Evolutionary conservation across 2,329 filamentous ascomycete species (phyloP), one percentile per base, ranked within the genome.

Genomic region (Sclerotinia nivalis): DNA sequence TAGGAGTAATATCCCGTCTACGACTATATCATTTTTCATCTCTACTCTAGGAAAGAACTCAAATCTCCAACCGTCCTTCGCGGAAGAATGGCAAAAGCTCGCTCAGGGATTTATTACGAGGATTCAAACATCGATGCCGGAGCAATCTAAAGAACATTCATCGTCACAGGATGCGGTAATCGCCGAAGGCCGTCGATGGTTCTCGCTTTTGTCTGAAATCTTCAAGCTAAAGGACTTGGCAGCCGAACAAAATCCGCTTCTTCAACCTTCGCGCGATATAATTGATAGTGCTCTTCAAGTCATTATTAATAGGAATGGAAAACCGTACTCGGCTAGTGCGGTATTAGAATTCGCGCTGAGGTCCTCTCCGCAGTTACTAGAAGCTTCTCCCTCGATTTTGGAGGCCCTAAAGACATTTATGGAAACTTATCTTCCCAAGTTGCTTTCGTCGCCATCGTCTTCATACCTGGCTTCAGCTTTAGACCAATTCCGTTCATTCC

Each of bases 101-200:
- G 86, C 87, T 0, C 81, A 86, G 1, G 79, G 84, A 0, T 81
- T 97, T n/a, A 83, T 89, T 37, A 83, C 88, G 45, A 85, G 86
- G 50, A 88, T 97, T 69, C 89, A 89, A 68, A 87, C 87, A 8
- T 96, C 93, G 0, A 85, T 92, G 7, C 93, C 94, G 0, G 93
- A 95, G 77, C 89, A 95, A 69, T 93, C 93, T 0, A 90, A 90
- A 72, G 91, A 93, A 25, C 92, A 92, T 74, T 84, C 87, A 37
- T 84, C 84, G 55, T 96, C 93, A 0, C 93, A 97, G 77, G 84
- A 87, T 65, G 83, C 83, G 20, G 54, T 97, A 37, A 86, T 87
- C 13, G 84, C 88, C 9, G 86, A 91, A 75, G 89, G 89, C 0
- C 83, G 84, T 59, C 88, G 91, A 0, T 93, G 93, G 81, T 90